Evolutionary conservation across 1,284 basidiomycete genomes (phyloP), one percentile per base, ranked within the genome.

Genomic region (Rhodotorula mucilaginosa): DNA sequence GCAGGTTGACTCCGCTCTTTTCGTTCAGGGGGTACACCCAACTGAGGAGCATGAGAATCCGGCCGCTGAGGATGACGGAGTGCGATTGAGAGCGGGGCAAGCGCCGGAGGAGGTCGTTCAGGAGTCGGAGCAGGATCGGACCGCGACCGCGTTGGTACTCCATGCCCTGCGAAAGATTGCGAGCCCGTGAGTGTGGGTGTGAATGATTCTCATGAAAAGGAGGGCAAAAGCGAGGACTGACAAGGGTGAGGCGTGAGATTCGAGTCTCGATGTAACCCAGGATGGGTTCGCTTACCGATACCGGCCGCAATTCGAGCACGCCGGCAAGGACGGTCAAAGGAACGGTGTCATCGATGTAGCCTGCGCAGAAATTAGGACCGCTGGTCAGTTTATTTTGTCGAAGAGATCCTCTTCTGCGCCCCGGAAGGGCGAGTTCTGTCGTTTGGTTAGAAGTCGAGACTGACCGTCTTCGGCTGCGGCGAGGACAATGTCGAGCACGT

Each of bases 21-120:
- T 96, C 93, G 3, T 90, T 90, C 15, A 96, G 82, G 6, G 92
- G 91, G 78, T 94, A 95, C 1, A 93, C 91, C 1, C 86, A 86
- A 72, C 90, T 91, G 61, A 96, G 82, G 80, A 94, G 91, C 2
- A 90, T 90, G 78, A 94, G 84, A 78, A 96, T 93, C 2, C 92
- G 86, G 3, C 93, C 93, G 74, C 90, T 92, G 79, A 96, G 92
- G 76, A 90, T 87, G 5, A 92, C 92, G 64, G 82, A 79, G 51
- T 88, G 88, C 15, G 86, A 85, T 64, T 91, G 91, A 79, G 88
- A 90, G 81, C 92, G 92, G 39, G 90, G 91, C 19, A 95, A 83
- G 2, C 93, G 86, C 23, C 91, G 86, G 1, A 95, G 84, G 13
- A 96, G 86, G 78, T 94, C 92, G 78, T 96, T 96, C 63, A 93